phyloP scores from a whole-genome alignment of 495 filamentous ascomycete genomes.

The Aspergillus mulundensis region DNA sequence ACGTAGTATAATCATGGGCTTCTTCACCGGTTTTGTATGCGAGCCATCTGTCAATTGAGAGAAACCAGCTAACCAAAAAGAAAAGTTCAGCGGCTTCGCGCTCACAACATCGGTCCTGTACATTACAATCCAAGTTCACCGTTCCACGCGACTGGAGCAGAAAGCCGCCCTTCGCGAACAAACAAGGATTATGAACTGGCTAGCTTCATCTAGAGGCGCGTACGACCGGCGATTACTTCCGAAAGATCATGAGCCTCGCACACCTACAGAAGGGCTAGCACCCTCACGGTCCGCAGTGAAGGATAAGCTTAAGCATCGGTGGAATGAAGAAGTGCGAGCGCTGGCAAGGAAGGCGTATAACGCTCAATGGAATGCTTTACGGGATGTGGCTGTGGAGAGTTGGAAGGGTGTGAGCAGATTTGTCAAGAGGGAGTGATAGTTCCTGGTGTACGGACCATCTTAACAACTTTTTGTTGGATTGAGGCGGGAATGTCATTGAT shows the following conservation, averaged over 20 bases:
- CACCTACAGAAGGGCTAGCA: slow-evolving; percentile 7
- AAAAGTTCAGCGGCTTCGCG: slow-evolving; percentile 71
- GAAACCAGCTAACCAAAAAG: not conserved
- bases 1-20: slow-evolving; percentile 54
- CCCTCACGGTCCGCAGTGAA: slow-evolving; percentile 44
- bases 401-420: slow-evolving; percentile 29
- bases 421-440: slow-evolving; percentile 33
- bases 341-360: slow-evolving; percentile 63
- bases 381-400: slow-evolving; percentile 40
- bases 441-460: not conserved
- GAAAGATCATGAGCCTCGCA: slow-evolving; percentile 23
- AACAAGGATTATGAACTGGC: slow-evolving; percentile 54
- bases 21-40: slow-evolving; percentile 79
- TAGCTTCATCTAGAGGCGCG: slow-evolving; percentile 45
- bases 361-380: slow-evolving; percentile 58
- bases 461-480: no score
- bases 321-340: slow-evolving; percentile 71
- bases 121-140: slow-evolving; percentile 71
- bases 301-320: slow-evolving; percentile 70
- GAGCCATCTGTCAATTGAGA: slow-evolving; percentile 1
- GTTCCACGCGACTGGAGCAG: slow-evolving; percentile 65
- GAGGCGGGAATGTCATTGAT: not conserved
- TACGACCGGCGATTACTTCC: slow-evolving; percentile 38
- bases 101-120: slow-evolving; percentile 80
- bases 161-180: slow-evolving; percentile 67